Conservation (phyloP, 1,284 basidiomycete genomes). For the Leccinum insolens region DNA sequence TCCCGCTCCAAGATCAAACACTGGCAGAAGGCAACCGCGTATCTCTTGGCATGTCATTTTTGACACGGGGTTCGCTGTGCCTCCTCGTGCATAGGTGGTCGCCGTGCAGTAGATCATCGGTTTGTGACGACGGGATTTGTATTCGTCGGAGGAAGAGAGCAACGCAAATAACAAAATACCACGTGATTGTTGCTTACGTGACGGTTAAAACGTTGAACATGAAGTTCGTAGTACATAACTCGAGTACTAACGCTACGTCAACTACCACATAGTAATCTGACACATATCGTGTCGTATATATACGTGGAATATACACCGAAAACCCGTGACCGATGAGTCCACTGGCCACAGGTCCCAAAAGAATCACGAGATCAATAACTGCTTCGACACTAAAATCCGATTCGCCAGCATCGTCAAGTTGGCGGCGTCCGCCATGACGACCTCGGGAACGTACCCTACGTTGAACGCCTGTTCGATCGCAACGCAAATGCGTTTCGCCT, state of each 20-base stretch:
- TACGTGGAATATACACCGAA: no score
- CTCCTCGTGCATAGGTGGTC: no score
- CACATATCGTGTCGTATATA: no score
- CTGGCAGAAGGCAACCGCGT: conserved; percentile 1
- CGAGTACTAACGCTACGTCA: no score
- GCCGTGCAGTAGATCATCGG: no score
- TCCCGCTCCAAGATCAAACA: not conserved
- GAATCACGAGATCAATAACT: conserved; percentile 43
- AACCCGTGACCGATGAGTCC: not conserved
- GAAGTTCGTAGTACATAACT: no score
- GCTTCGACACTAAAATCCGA: conserved; percentile 82
- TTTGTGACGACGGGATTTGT: no score
- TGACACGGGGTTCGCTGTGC: not conserved
- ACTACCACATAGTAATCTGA: no score
- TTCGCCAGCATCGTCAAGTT: conserved; percentile 86
- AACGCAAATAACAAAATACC: no score
- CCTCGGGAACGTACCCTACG: conserved; percentile 90
- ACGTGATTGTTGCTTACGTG: no score
- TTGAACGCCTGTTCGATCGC: conserved; percentile 82
- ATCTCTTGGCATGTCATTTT: not conserved
- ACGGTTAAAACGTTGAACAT: no score
- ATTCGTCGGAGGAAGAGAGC: no score
- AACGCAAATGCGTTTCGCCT: conserved; percentile 85
- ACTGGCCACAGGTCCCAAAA: not conserved
- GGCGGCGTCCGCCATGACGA: conserved; percentile 85